Base-by-base conservation (phyloP, 2,329 filamentous ascomycete genomes). In the Aureobasidium sp. region DNA sequence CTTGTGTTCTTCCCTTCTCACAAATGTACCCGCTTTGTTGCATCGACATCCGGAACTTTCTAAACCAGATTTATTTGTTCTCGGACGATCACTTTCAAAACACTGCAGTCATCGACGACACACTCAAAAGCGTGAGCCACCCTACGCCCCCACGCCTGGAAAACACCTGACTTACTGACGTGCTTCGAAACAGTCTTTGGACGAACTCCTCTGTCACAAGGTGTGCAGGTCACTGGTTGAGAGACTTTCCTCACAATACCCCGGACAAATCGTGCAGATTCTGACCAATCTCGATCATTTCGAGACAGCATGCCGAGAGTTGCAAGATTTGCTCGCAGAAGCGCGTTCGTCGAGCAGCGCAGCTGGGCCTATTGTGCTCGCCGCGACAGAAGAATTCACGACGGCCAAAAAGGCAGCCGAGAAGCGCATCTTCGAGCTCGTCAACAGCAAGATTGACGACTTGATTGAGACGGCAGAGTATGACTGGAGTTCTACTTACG, bases 11-110 rank as follows among this genome's bases (percentile, higher is more conserved):
- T 1, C 95, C 94, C 0, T 99, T 99, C 74, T 97, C 92, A 14
- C 92, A 97, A 70, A 99, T 99, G 94, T 99, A 99, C 72, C 93
- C 94, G 1, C 82, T 97, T 36, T 97, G 94, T 76, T 99, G 94
- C 78, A 97, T 97, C 72, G 91, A 97, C 71, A 97, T 99, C 69
- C 86, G 93, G 44, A 97, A 97, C 74, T 97, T 99, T 74, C 80
- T 97, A 64, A 97, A 97, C 73, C 92, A 97, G 71, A 97, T 99
- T 70, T 97, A 97, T 74, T 92, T 95, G 74, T 99, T 97, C 76
- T 91, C 90, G 9, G 92, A 96, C 70, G 92, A 97, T 70, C 91
- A 97, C 72, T 97, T 97, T 71, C 88, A 94, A 66, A 90, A 96
- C 66, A 89, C 91, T 1, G 87, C 84, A 65, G 84, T 95, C 59